A percentile compares a stretch with the other conserved stretches of the same genome.
phyloP scores from a whole-genome alignment of 495 filamentous ascomycete genomes.

The Neurospora sp. region DNA sequence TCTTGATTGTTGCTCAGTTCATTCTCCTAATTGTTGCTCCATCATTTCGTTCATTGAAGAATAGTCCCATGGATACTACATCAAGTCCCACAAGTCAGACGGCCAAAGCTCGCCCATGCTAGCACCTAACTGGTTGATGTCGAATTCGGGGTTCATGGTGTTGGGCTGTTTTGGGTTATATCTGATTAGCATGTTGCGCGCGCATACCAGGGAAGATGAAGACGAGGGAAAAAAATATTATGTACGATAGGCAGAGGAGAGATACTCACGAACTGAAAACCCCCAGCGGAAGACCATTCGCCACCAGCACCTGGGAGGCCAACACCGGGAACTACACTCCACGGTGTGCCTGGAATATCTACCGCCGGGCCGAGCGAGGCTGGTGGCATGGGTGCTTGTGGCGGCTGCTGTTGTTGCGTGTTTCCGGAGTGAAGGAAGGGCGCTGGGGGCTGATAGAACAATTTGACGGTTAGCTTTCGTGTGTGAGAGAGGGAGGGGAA shows the following conservation, averaged over 20 bases:
- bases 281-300: not conserved
- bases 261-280: not conserved
- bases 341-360: slow-evolving; percentile 4
- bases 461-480: not conserved
- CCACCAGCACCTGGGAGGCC: not conserved
- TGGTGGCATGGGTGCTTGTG: not conserved
- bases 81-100: not conserved
- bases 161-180: not conserved
- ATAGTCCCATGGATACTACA: not conserved
- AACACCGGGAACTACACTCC: not conserved
- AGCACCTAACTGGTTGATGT: not conserved
- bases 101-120: not conserved
- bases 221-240: not conserved
- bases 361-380: not conserved
- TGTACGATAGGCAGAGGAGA: not conserved
- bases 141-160: not conserved
- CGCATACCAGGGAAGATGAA: not conserved
- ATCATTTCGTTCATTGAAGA: slow-evolving; percentile 88
- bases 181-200: not conserved
- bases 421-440: not conserved
- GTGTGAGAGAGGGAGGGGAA: not conserved
- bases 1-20: slow-evolving; percentile 20
- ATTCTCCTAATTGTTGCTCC: slow-evolving; percentile 55
- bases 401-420: not conserved
- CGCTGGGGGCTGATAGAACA: not conserved